A percentile compares a stretch with the other conserved stretches of the same genome.
phyloP scores from a whole-genome alignment of 108 stramenopile species.

The Craspedostauros australis region DNA sequence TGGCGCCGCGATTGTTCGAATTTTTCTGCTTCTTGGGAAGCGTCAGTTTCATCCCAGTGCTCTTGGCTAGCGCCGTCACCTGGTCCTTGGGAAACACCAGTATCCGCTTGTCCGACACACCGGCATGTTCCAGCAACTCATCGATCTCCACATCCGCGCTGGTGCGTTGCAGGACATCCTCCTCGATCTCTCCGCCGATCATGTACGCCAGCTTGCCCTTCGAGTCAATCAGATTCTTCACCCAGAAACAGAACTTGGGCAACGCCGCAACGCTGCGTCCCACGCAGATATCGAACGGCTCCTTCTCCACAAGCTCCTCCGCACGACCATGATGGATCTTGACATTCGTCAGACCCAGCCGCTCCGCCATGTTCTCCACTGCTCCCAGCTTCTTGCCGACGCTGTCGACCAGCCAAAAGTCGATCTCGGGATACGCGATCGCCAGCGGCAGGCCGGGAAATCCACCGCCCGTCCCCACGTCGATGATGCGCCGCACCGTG shows the following conservation, averaged over 20 bases:
- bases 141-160: constrained; percentile 38
- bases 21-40: constrained; percentile 16
- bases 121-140: constrained; percentile 30
- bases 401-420: constrained; percentile 77
- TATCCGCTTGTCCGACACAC: constrained; percentile 66
- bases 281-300: constrained; percentile 51
- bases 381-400: constrained; percentile 76
- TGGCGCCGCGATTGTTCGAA: constrained; percentile 1
- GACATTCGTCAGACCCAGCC: constrained; percentile 61
- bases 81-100: constrained; percentile 39
- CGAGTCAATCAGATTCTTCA: constrained; percentile 45
- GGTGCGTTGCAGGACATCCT: constrained; percentile 29
- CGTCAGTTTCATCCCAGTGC: constrained; percentile 43
- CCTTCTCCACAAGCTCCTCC: constrained; percentile 38
- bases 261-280: constrained; percentile 76
- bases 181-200: constrained; percentile 74
- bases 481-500: constrained; percentile 30
- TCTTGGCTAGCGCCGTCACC: constrained; percentile 44
- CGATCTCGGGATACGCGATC: constrained; percentile 51
- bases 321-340: constrained; percentile 67
- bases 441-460: constrained; percentile 90
- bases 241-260: constrained; percentile 72
- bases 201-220: constrained; percentile 65
- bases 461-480: constrained; percentile 83
- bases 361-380: constrained; percentile 66